phyloP scores from a whole-genome alignment of 192 early-diverging fungal genomes.

The Backusella luteola region DNA sequence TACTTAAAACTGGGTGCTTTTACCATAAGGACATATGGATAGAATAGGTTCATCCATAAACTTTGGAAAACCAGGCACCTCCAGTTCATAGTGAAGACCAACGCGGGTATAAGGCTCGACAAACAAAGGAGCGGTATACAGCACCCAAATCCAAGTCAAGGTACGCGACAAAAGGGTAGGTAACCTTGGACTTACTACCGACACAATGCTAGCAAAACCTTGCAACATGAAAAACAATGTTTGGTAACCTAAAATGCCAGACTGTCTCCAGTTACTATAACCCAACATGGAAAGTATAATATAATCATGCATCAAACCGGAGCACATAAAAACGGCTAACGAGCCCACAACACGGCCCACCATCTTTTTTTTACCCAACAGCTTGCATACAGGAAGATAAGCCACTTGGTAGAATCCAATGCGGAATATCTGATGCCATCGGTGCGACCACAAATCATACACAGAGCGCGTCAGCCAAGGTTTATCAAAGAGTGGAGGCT shows the following conservation, averaged over 20 bases:
- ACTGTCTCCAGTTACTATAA: conserved; percentile 3
- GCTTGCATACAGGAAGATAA: background rate
- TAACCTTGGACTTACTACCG: background rate
- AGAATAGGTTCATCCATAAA: conserved; percentile 2
- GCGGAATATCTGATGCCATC: conserved; percentile 32
- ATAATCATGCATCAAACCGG: conserved; percentile 33
- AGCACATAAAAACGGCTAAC: conserved; percentile 18
- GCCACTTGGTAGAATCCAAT: conserved; percentile 20
- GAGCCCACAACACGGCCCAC: background rate
- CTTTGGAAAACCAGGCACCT: conserved; percentile 15
- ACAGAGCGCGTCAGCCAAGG: conserved; percentile 19
- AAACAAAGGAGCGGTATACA: conserved; percentile 24
- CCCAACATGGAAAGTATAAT: conserved; percentile 23
- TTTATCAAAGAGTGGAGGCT: conserved; percentile 19
- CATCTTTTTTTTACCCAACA: conserved; percentile 7
- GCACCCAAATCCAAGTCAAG: conserved; percentile 20
- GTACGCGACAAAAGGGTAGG: background rate
- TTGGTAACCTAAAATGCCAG: conserved; percentile 21
- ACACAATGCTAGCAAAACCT: conserved; percentile 10
- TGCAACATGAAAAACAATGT: conserved; percentile 28
- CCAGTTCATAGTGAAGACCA: background rate
- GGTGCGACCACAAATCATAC: conserved; percentile 26
- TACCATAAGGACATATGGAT: conserved; percentile 20
- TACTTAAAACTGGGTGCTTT: background rate
- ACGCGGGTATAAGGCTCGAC: conserved; percentile 23